Evolutionary conservation across 179 eudicot genomes (phyloP), one percentile per base, ranked within the genome.

Genomic region (Silene coronaria): DNA sequence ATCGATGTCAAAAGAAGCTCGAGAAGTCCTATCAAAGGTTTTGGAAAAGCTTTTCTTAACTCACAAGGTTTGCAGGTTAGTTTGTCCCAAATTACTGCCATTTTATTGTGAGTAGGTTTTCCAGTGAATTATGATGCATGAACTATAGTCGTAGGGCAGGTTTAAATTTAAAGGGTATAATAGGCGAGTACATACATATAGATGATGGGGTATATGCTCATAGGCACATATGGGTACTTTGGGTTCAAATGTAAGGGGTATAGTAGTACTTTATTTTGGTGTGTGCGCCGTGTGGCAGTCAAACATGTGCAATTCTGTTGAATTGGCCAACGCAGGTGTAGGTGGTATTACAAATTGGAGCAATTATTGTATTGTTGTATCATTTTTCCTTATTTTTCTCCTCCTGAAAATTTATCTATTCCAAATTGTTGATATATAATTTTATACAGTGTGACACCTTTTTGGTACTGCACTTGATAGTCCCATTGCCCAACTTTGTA

Each of bases 31-130:
- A 70, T 83, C 80, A 0, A 89, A 84, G 82, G 86, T 86, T 75
- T 82, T 92, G 82, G 83, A 72, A 60, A 89, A 84, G 84, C 79
- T 90, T 78, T 86, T 92, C 73, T 86, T 84, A 77, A 75, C 68
- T 61, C 82, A 85, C 79, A 86, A 88, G 80, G 90, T 85, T 87
- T 91, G 95, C 96, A 95, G 97, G 99, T 92, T 67, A 73, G 64
- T 13, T 42, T 17, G 67, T 51, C 14, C 59, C 57, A 3, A 63
- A 67, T n/a, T 48, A 32, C 36, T 26, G 11, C 19, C 42, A 57
- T 72, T n/a, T 72, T 7, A 57, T 23, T 72, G 26, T 55, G 24
- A 10, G 22, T 28, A 5, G 65, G 27, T 55, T 14, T 72, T 72
- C 48, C 13, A 17, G 48, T 72, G 32, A 24, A 55, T 72, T 72